These are phyloP conservation scores for Neophaeococcomyces mojaviensis DNA, from an alignment of 2,329 filamentous ascomycete genomes.

Conservation along the genomic window DNA sequence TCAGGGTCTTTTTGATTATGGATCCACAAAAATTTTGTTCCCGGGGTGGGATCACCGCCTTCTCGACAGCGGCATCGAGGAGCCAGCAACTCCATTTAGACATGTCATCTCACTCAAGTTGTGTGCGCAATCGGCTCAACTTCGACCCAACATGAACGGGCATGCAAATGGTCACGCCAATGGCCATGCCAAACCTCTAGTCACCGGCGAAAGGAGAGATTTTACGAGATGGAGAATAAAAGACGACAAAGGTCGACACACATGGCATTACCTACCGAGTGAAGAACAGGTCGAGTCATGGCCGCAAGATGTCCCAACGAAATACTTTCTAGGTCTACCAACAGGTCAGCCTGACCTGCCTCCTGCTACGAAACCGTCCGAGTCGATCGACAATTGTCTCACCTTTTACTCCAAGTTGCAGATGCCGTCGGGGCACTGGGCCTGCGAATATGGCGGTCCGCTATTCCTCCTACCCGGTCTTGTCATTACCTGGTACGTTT, in stretches of 20 bases:
- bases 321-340: constrained; percentile 73
- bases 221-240: constrained; percentile 70
- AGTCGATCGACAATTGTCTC: constrained; percentile 74
- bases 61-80: too few species aligned
- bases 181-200: constrained; percentile 7
- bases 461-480: constrained; percentile 90
- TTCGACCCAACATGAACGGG: constrained; percentile 9
- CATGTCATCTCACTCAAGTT: too few species aligned
- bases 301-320: constrained; percentile 86
- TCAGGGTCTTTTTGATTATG: too few species aligned
- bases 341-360: constrained; percentile 65
- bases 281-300: constrained; percentile 65
- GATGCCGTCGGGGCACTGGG: constrained; percentile 85
- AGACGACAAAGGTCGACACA: constrained; percentile 77
- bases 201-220: constrained; percentile 56
- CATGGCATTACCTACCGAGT: constrained; percentile 80
- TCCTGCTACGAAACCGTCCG: constrained; percentile 62
- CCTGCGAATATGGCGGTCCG: constrained; percentile 92
- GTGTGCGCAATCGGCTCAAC: not conserved
- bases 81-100: too few species aligned
- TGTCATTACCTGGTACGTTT: constrained; percentile 80
- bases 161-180: constrained; percentile 13
- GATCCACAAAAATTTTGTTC: too few species aligned
- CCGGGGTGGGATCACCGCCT: too few species aligned
- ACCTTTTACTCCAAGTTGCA: constrained; percentile 86